Base-by-base conservation (phyloP, 345 rosid species). In the Salix caprea region DNA sequence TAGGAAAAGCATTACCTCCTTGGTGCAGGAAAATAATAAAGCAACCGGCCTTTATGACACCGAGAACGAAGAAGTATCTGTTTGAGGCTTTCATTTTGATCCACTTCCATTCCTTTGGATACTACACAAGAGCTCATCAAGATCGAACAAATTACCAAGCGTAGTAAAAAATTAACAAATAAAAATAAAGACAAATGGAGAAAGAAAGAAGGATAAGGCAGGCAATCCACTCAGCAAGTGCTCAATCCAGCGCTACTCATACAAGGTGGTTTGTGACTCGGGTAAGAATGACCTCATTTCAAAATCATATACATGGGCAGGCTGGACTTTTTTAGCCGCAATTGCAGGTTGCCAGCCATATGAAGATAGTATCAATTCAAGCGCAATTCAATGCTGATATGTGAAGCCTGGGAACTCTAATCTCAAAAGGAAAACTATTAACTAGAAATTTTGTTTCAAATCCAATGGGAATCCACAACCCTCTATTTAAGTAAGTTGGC, bases 21-120 rank as follows among this genome's bases (percentile, higher is more conserved):
- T n/a, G 85, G 83, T 74, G 90, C 80, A 65, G 99, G 97, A 82
- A 91, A 94, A 81, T 92, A 94, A 67, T 92, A 91, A 72, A 94
- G 97, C 78, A 95, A 79, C 32, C 99, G 94, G 64, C 97, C 99
- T 83, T 95, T 95, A 72, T 90, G 94, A 82, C 97, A 94, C 54
- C 97, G 88, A 72, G 97, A 94, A 69, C 67, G 89, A 77, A 82
- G 78, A 78, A 92, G 86, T 82, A 85, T 86, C 76, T 88, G 90
- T 82, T 92, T 89, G 70, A 92, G 93, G 83, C 89, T 88, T 77
- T 87, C 88, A 74, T 74, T 74, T 74, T 84, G 83, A 36, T 73
- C 72, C 79, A 74, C 77, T 65, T 84, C 79, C 74, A 81, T 78
- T 70, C 82, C 92, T 77, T 85, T 91, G 65, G 90, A 87, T 65